Conservation (phyloP, 495 filamentous ascomycete genomes). For the Ramalina peruviana region DNA sequence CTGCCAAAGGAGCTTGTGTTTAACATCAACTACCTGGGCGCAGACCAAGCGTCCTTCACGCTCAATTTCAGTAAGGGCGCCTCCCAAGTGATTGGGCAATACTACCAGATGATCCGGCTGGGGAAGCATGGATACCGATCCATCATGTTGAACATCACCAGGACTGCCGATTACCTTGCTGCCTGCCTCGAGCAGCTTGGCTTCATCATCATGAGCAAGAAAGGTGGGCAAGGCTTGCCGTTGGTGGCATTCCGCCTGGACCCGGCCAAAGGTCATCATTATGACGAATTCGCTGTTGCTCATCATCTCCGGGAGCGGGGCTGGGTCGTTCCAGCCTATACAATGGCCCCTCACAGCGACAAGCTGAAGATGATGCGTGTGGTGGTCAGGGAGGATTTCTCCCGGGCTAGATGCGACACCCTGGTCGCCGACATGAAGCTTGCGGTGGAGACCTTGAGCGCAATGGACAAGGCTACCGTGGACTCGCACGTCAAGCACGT, state of each 20-base stretch:
- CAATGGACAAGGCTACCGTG: constrained; percentile 58
- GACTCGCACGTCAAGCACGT: constrained; percentile 45
- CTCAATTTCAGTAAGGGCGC: constrained; percentile 93
- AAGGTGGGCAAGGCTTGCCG: constrained; percentile 58
- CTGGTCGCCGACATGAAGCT: constrained; percentile 61
- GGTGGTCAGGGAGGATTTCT: constrained; percentile 83
- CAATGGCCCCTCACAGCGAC: constrained; percentile 76
- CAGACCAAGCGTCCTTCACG: constrained; percentile 93
- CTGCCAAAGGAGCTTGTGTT: constrained; percentile 85
- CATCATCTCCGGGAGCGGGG: constrained; percentile 71
- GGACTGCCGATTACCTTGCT: constrained; percentile 68
- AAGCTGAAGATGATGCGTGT: constrained; percentile 74
- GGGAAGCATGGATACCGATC: constrained; percentile 76
- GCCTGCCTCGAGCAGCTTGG: constrained; percentile 52
- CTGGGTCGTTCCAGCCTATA: constrained; percentile 89
- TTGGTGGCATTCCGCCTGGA: constrained; percentile 74
- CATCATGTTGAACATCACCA: constrained; percentile 80
- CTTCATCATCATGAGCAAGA: constrained; percentile 75
- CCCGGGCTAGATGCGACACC: constrained; percentile 55
- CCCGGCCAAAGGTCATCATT: constrained; percentile 42
- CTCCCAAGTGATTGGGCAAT: constrained; percentile 84
- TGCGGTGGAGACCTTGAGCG: constrained; percentile 48
- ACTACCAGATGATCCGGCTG: constrained; percentile 87
- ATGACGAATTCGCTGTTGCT: constrained; percentile 71
- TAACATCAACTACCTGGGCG: constrained; percentile 94